Evolutionary conservation across 2,329 filamentous ascomycete genomes (phyloP), one percentile per base, ranked within the genome.

Genomic region (Botrytis tulipae): DNA sequence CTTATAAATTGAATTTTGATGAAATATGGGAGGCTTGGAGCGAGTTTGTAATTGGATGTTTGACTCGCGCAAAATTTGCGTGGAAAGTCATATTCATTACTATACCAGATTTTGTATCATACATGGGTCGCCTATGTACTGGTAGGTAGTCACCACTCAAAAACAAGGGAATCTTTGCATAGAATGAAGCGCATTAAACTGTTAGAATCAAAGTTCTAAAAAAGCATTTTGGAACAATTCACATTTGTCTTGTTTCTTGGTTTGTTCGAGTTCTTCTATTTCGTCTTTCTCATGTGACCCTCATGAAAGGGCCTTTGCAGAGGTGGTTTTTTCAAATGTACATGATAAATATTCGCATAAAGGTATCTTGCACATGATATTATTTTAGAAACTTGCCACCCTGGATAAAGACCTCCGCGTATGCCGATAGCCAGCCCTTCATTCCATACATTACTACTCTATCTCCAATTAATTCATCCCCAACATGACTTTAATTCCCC

Each of bases 401-500:
- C 14, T 42, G 10, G 2, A 42, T n/a, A n/a, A 62, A 40, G 4
- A 42, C 25, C 4, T 29, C 60, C 3, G 2, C 35, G 6, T 2
- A n/a, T 62, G 4, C 14, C 25, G 25, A n/a, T n/a, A 25, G 14
- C 60, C 12, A 42, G 22, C 14, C 60, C 7, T 4, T 5, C 22
- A 42, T 42, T 32, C 16, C 20, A n/a, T n/a, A 12, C 14, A 59
- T 48, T 14, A 51, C 42, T 18, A 25, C 57, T 32, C 4, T 25
- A 42, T 18, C 3, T 25, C 7, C 6, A 4, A 40, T 63, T 29
- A 70, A 32, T 16, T 46, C 68, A 61, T 82, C 69, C 74, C 80
- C 67, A 79, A 70, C 72, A 83, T 75, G 61, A 79, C 81, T 74
- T 75, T 79, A 9, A 83, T 22, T 1, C 81, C 81, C 20, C 72